These are phyloP conservation scores for Teratosphaeria destructans DNA, from an alignment of 2,329 filamentous ascomycete genomes.

Conservation along the genomic window DNA sequence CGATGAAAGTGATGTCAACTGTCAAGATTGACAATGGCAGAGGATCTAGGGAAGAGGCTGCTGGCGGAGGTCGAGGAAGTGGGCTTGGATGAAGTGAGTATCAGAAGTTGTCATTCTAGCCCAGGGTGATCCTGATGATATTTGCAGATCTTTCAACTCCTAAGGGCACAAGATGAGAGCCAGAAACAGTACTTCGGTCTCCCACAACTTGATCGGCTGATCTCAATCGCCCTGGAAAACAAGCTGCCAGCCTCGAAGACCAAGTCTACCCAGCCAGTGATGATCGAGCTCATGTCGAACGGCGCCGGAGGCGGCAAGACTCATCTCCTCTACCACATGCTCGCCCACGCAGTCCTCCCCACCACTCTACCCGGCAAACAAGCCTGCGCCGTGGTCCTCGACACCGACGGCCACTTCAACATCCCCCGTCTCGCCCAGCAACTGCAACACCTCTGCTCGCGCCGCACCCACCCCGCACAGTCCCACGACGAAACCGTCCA, in stretches of 20 bases:
- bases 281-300: conserved; percentile 46
- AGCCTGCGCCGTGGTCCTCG: conserved; percentile 44
- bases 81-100: conserved; percentile 40
- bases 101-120: background rate
- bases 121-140: background rate
- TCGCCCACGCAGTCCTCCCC: conserved; percentile 43
- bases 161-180: conserved; percentile 20
- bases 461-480: conserved; percentile 6
- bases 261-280: conserved; percentile 25
- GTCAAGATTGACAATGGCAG: conserved; percentile 21
- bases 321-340: conserved; percentile 47
- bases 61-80: conserved; percentile 42
- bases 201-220: conserved; percentile 34
- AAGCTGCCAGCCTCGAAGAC: conserved; percentile 4
- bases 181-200: conserved; percentile 30
- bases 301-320: conserved; percentile 47
- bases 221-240: conserved; percentile 12
- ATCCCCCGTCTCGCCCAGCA: conserved; percentile 36
- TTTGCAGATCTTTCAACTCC: conserved; percentile 30
- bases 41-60: conserved; percentile 43
- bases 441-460: conserved; percentile 18
- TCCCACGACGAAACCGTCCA: background rate
- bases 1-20: background rate
- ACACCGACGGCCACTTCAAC: conserved; percentile 46
- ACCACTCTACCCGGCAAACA: conserved; percentile 34